Evolutionary conservation across 2,329 filamentous ascomycete species (phyloP).

Genomic region (Colletotrichum sp.): DNA sequence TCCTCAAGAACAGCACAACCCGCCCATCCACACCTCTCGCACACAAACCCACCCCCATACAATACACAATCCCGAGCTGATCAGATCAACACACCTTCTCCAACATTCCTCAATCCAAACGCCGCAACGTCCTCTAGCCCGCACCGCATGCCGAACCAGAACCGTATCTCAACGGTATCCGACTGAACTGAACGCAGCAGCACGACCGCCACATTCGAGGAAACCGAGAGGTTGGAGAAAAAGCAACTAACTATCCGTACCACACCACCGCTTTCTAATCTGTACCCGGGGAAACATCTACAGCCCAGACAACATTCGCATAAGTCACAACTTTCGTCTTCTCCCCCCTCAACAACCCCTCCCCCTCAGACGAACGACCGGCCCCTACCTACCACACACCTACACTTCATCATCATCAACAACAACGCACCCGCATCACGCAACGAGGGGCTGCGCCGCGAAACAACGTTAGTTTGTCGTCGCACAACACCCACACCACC

Average conservation of each 20-base stretch:
- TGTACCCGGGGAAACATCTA: background rate
- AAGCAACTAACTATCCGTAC: background rate
- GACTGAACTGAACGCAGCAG: constrained; percentile 3
- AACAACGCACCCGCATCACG: background rate
- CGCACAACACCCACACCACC: background rate
- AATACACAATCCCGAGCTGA: constrained; percentile 8
- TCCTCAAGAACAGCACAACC: constrained; percentile 23
- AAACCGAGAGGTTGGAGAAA: background rate
- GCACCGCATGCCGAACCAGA: background rate
- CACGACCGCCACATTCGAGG: background rate
- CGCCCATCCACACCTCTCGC: constrained; percentile 20
- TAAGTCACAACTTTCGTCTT: constrained; percentile 9
- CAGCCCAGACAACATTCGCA: constrained; percentile 10
- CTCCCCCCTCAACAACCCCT: constrained; percentile 8
- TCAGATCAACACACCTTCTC: constrained; percentile 4
- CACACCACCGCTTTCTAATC: background rate
- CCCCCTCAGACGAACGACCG: constrained; percentile 1
- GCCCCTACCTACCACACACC: background rate
- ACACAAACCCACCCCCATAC: constrained; percentile 21
- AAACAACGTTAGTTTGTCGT: background rate
- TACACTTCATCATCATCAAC: background rate
- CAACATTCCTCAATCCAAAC: constrained; percentile 18
- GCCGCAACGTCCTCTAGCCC: constrained; percentile 11
- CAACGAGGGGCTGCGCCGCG: constrained; percentile 7
- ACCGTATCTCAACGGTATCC: constrained; percentile 13